Percentiles rank a stretch among this genome's conserved stretches.
phyloP scores from a whole-genome alignment of 176 grass and related monocot genomes.

The Carex kokanica region DNA sequence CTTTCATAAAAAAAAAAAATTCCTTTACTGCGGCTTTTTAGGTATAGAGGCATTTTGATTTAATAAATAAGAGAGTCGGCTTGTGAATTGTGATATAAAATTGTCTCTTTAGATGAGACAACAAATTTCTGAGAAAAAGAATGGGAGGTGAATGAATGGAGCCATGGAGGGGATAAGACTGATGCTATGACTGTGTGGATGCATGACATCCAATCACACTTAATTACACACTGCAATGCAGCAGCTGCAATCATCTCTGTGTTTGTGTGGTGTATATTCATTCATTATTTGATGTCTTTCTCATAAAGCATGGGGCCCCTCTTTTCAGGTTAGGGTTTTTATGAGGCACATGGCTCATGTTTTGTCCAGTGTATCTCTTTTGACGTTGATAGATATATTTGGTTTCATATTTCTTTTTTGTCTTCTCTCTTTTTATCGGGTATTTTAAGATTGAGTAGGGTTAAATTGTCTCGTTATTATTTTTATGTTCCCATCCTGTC shows the following conservation, averaged over 20 bases:
- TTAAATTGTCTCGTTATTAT: too few species aligned
- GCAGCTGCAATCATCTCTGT: background rate
- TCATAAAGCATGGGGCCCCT: background rate
- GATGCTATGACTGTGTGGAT: background rate
- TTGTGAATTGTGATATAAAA: too few species aligned
- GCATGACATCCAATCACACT: background rate
- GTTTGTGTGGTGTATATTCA: constrained; percentile 2
- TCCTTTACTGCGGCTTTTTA: too few species aligned
- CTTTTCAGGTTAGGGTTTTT: constrained; percentile 14
- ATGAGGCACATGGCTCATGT: constrained; percentile 1
- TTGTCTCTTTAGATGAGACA: constrained; percentile 6
- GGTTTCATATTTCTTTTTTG: background rate
- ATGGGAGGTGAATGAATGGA: background rate
- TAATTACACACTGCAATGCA: background rate
- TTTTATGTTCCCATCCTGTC: too few species aligned
- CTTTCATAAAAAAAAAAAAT: too few species aligned
- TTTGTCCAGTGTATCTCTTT: constrained; percentile 17
- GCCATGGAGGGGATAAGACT: constrained; percentile 23
- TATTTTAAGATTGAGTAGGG: too few species aligned
- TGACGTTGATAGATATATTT: background rate
- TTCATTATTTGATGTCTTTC: background rate
- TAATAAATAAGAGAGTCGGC: too few species aligned
- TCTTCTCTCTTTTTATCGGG: too few species aligned
- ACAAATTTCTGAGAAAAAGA: background rate
- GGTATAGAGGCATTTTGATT: too few species aligned